These are phyloP conservation scores for Phytophthora syringae DNA, from an alignment of 352 stramenopile genomes.

Conservation along the genomic window DNA sequence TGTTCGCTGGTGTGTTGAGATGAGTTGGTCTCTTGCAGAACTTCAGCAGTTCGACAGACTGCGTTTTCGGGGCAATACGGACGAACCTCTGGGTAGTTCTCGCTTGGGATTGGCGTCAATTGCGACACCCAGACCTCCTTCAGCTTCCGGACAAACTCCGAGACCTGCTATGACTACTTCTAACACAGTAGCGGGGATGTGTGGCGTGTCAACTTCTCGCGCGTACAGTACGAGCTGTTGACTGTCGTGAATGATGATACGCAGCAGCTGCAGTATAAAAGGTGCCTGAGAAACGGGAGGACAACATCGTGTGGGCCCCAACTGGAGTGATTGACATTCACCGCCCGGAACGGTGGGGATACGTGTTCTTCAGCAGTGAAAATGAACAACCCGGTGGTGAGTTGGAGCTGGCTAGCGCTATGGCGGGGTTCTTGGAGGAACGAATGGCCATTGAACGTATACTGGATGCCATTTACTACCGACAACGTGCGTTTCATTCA, in stretches of 20 bases:
- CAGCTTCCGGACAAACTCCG: conserved; percentile 1
- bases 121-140: conserved; percentile 29
- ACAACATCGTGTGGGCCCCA: conserved; percentile 80
- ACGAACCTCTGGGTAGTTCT: conserved; percentile 1
- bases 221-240: conserved; percentile 83
- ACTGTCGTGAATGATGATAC: conserved; percentile 54
- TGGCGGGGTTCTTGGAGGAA: conserved; percentile 49
- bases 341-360: conserved; percentile 73
- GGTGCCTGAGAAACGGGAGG: conserved; percentile 52
- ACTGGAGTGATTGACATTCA: conserved; percentile 83
- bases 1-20: conserved; percentile 86
- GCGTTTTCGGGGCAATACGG: conserved; percentile 28
- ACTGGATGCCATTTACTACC: conserved; percentile 75
- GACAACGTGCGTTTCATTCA: conserved; percentile 57
- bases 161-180: conserved; percentile 21
- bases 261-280: conserved; percentile 59
- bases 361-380: conserved; percentile 66
- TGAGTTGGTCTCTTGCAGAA: conserved; percentile 75
- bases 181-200: conserved; percentile 44
- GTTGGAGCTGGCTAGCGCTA: conserved; percentile 42
- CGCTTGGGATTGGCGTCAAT: neutral
- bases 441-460: conserved; percentile 65
- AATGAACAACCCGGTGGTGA: conserved; percentile 48
- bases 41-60: conserved; percentile 65
- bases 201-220: conserved; percentile 91